A percentile compares a stretch with the other conserved stretches of the same genome.
phyloP scores from a whole-genome alignment of 306 rosid species.

The Vachellia pachyceras region DNA sequence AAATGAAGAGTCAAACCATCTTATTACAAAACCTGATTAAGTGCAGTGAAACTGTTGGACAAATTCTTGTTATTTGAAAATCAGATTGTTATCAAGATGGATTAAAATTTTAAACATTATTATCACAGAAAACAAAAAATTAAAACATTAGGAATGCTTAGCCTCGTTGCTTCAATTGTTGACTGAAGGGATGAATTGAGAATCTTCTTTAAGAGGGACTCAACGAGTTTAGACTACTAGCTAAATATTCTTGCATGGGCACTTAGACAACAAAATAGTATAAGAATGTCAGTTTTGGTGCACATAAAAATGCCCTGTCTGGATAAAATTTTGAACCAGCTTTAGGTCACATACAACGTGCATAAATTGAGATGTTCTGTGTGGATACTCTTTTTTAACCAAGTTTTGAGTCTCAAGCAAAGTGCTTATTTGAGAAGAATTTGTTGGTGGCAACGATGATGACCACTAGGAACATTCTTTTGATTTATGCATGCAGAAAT shows the following conservation, averaged over 20 bases:
- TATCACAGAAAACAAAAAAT: too few species aligned
- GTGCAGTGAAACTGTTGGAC: conserved; percentile 9
- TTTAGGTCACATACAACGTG: conserved; percentile 3
- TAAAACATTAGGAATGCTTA: background rate
- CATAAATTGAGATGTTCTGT: background rate
- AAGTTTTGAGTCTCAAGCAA: conserved; percentile 1
- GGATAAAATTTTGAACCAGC: background rate
- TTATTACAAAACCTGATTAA: background rate
- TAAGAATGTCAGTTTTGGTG: background rate
- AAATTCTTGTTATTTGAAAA: background rate
- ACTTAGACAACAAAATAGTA: conserved; percentile 2
- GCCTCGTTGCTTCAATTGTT: background rate
- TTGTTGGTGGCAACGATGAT: conserved; percentile 2
- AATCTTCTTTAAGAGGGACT: conserved; percentile 7
- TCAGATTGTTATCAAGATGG: conserved; percentile 19
- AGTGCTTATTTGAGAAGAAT: conserved; percentile 1
- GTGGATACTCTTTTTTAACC: background rate
- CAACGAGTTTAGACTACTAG: background rate
- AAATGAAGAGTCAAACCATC: conserved; percentile 10
- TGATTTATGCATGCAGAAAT: background rate
- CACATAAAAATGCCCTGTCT: background rate
- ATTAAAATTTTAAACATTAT: background rate
- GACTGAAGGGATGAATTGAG: conserved; percentile 5
- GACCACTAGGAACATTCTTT: background rate
- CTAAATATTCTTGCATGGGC: conserved; percentile 16